These are phyloP conservation scores for Knufia petricola DNA, from an alignment of 2,329 filamentous ascomycete species.

Conservation along the genomic window DNA sequence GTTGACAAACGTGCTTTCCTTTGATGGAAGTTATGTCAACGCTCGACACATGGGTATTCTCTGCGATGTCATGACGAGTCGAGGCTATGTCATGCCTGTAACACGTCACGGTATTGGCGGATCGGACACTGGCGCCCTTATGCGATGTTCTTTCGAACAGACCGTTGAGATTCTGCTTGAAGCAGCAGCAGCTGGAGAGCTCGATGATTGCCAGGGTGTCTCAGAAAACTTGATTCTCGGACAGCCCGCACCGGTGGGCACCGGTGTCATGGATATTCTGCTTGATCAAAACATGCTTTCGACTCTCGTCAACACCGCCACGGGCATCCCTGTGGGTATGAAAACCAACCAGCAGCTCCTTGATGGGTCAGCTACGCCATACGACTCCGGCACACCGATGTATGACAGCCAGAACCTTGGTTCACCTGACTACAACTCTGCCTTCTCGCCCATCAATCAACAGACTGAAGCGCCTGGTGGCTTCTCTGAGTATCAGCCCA, in stretches of 20 bases:
- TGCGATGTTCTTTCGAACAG: slow-evolving; percentile 99
- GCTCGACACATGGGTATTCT: slow-evolving; percentile 92
- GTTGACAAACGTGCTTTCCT: slow-evolving; percentile 84
- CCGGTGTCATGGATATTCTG: slow-evolving; percentile 87
- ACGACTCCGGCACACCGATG: slow-evolving; percentile 62
- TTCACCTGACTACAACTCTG: slow-evolving; percentile 52
- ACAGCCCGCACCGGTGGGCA: slow-evolving; percentile 93
- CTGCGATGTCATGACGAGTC: slow-evolving; percentile 95
- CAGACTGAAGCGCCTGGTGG: slow-evolving; percentile 49
- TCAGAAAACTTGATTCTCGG: slow-evolving; percentile 98
- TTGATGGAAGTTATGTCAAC: slow-evolving; percentile 99
- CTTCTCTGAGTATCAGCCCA: slow-evolving; percentile 59
- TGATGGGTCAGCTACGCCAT: slow-evolving; percentile 87
- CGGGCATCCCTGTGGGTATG: slow-evolving; percentile 66
- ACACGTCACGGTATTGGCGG: slow-evolving; percentile 98
- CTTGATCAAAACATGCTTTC: slow-evolving; percentile 93
- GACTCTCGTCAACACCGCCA: slow-evolving; percentile 88
- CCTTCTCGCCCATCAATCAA: slow-evolving; percentile 65
- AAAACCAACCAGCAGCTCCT: slow-evolving; percentile 37
- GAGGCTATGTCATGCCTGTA: slow-evolving; percentile 87
- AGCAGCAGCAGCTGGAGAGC: slow-evolving; percentile 84
- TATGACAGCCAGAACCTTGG: slow-evolving; percentile 52
- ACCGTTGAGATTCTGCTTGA: slow-evolving; percentile 97
- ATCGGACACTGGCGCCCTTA: slow-evolving; percentile 91
- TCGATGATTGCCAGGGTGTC: slow-evolving; percentile 95